Percentiles rank a stretch among this genome's conserved stretches.
These are phyloP conservation scores for Oryza australiensis DNA, from an alignment of 176 grass and related monocot species.

Conservation along the genomic window DNA sequence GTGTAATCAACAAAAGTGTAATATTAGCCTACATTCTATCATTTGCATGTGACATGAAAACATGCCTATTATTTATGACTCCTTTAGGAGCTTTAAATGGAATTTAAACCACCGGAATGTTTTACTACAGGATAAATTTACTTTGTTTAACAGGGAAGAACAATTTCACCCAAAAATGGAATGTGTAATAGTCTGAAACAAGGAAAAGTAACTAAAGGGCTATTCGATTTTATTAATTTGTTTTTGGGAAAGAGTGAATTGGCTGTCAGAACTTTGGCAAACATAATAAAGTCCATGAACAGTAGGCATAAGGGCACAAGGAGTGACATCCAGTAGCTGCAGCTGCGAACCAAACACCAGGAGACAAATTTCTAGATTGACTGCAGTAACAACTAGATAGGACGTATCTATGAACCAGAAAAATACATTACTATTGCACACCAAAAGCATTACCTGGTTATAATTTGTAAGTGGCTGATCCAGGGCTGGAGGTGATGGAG, in stretches of 20 bases:
- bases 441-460: conserved; percentile 69
- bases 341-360: not conserved
- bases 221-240: not conserved
- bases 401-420: not conserved
- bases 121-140: not conserved
- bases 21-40: not conserved
- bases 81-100: not conserved
- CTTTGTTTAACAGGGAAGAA: not conserved
- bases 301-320: not conserved
- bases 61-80: not conserved
- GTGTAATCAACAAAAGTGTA: not conserved
- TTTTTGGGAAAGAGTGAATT: not conserved
- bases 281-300: not conserved
- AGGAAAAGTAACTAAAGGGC: not conserved
- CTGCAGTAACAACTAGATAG: not conserved
- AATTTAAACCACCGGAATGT: not conserved
- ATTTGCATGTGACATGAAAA: not conserved
- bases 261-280: not conserved
- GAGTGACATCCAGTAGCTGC: not conserved
- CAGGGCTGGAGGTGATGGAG: conserved; percentile 74
- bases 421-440: not conserved
- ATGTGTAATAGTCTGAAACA: not conserved
- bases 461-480: conserved; percentile 87
- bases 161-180: not conserved
- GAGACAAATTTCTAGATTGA: not conserved